Evolutionary conservation across 345 rosid species (phyloP).

Genomic region (Citrus medica): DNA sequence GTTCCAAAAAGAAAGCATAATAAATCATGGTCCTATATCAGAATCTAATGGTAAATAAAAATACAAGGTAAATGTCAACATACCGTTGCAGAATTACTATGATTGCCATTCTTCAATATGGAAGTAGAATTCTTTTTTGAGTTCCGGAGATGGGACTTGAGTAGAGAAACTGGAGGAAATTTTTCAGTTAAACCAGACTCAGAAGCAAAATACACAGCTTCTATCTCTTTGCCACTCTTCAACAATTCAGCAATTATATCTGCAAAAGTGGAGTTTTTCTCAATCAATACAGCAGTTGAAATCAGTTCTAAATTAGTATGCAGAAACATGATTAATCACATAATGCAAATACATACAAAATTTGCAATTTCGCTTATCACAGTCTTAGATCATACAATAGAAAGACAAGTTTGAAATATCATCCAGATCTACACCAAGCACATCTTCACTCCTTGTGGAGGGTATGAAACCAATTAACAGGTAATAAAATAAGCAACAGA

Average conservation of each 20-base stretch:
- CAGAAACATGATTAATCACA: background rate
- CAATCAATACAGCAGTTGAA: conserved; percentile 7
- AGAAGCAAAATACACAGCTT: conserved; percentile 55
- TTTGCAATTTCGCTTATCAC: background rate
- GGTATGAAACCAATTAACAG: background rate
- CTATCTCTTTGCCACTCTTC: conserved; percentile 52
- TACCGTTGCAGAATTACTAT: conserved; percentile 33
- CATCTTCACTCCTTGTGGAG: background rate
- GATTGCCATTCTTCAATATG: conserved; percentile 36
- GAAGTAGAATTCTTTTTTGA: conserved; percentile 36
- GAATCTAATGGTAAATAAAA: background rate
- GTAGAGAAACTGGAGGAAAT: conserved; percentile 44
- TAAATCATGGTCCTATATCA: background rate
- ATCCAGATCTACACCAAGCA: background rate
- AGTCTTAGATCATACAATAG: background rate
- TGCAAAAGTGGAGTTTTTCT: conserved; percentile 12
- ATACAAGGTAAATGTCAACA: background rate
- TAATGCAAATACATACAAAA: background rate
- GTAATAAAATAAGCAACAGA: background rate
- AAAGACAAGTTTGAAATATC: background rate
- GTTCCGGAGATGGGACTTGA: conserved; percentile 42
- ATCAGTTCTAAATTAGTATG: background rate
- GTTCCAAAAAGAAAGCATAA: background rate
- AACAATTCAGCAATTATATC: conserved; percentile 49
- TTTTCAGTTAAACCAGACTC: conserved; percentile 47